Base-by-base conservation (phyloP, 2,329 filamentous ascomycete species). In the Botrytis sinoallii region DNA sequence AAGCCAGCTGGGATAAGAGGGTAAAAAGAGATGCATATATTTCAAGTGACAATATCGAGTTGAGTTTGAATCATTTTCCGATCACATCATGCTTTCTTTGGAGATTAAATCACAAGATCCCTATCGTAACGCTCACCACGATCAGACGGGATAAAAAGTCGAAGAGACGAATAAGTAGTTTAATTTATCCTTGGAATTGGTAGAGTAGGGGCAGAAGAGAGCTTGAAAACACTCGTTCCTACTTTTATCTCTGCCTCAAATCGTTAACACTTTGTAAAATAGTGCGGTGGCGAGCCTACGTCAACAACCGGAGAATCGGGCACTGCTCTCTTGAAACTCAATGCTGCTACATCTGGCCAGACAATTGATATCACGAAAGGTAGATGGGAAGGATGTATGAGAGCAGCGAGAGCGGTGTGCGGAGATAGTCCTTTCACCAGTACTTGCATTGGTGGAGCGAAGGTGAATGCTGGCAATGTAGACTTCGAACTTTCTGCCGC, bases 291-390 rank as follows among this genome's bases (percentile, higher is more conserved):
- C 32, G 75, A 80, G 18, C 85, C 85, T 1, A 73, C 81, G n/a
- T 81, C 80, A 25, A 88, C 86, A 6, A 81, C 79, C 0, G 86
- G 86, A 59, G 77, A 82, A 65, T 84, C 83, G 10, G 86, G 86
- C 16, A 86, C 83, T 16, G 86, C 85, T 12, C 79, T 83, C 74
- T 88, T 89, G 80, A 82, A 79, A 4, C 82, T 89, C 25, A 83
- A 80, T 40, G 82, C 85, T 1, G 81, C 82, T 25, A 80, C 81
- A 2, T 73, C 77, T 1, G 86, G 85, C 16, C 83, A 84, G 35
- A 86, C 84, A 25, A 88, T 89, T 79, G 86, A 85, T 80, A 83
- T 89, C 75, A 84, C 83, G 65, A 88, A 88, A 81, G 83, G 83
- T 32, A 81, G 84, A 38, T 88, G 87, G 86, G 85, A 88, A 80